These are phyloP conservation scores for Clavaria fumosa DNA, from an alignment of 768 basidiomycete species.

Conservation along the genomic window DNA sequence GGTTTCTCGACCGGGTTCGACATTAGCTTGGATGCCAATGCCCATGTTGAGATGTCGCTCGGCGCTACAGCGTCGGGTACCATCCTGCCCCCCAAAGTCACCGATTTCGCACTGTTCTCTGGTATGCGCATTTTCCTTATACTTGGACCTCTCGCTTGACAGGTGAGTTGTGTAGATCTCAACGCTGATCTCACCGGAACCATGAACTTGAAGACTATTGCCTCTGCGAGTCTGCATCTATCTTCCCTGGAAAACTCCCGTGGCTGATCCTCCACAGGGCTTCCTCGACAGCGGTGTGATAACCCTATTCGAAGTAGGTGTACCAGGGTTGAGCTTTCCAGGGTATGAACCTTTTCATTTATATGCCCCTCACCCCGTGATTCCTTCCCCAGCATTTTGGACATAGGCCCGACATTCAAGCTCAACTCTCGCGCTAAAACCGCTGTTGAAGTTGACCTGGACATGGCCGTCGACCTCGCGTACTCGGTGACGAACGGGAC, in stretches of 20 bases:
- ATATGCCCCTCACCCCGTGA: not conserved
- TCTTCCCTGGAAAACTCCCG: not conserved
- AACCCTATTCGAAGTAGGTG: constrained; percentile 18
- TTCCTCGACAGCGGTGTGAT: constrained; percentile 17
- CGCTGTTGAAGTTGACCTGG: constrained; percentile 19
- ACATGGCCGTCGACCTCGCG: constrained; percentile 18
- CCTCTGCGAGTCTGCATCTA: constrained; percentile 12
- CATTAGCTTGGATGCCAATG: constrained; percentile 11
- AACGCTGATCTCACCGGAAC: constrained; percentile 18
- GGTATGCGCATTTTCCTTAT: constrained; percentile 9
- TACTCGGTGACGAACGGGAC: constrained; percentile 19
- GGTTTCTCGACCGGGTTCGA: constrained; percentile 9
- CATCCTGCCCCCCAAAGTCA: constrained; percentile 19
- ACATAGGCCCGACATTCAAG: constrained; percentile 26
- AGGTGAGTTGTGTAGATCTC: constrained; percentile 12
- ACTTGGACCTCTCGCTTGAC: not conserved
- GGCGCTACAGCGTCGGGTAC: constrained; percentile 16
- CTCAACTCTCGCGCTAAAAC: constrained; percentile 17
- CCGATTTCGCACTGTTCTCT: constrained; percentile 16
- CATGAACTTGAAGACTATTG: constrained; percentile 14
- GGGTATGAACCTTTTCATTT: constrained; percentile 12
- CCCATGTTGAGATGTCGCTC: constrained; percentile 15
- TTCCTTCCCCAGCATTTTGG: constrained; percentile 19
- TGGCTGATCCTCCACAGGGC: constrained; percentile 10
- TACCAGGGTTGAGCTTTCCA: constrained; percentile 20